Conservation (phyloP, 2,329 filamentous ascomycete genomes). For the Helminthosporium solani region DNA sequence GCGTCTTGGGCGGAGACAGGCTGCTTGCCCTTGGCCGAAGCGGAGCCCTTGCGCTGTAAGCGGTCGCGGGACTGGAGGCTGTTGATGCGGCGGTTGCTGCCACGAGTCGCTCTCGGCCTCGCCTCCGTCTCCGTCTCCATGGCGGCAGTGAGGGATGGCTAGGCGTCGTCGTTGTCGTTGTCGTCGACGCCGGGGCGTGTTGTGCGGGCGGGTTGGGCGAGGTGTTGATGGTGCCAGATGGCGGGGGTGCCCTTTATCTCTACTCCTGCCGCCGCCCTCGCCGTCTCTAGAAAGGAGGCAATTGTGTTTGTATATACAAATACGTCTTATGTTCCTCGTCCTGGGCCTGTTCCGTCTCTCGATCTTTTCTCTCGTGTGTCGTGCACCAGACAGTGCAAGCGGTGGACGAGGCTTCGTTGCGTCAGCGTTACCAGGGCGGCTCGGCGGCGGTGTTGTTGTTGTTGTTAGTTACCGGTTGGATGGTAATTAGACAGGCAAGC, state of each 20-base stretch:
- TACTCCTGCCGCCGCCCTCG: background rate
- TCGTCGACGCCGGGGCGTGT: background rate
- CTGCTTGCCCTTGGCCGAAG: slow-evolving; percentile 41
- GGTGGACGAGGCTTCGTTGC: background rate
- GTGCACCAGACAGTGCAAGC: background rate
- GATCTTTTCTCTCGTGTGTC: background rate
- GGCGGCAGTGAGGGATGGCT: slow-evolving; percentile 6
- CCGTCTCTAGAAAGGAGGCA: too few relatives aligned
- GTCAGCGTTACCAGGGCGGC: too few relatives aligned
- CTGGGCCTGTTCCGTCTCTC: too few relatives aligned
- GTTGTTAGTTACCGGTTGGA: too few relatives aligned
- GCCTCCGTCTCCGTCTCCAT: too few relatives aligned
- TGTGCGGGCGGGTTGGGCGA: background rate
- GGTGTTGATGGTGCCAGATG: slow-evolving; percentile 4
- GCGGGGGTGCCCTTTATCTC: slow-evolving; percentile 20
- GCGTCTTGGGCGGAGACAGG: slow-evolving; percentile 67
- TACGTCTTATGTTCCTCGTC: too few relatives aligned
- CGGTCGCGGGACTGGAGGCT: slow-evolving; percentile 46
- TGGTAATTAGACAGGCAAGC: too few relatives aligned
- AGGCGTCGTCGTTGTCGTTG: background rate
- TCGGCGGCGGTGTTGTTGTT: too few relatives aligned
- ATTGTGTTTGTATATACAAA: too few relatives aligned
- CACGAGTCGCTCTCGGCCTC: too few relatives aligned
- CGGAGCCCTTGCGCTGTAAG: slow-evolving; percentile 40
- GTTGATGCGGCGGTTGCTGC: slow-evolving; percentile 44